Conservation (phyloP, 2,329 filamentous ascomycete genomes). For the Colletotrichum tamarilloi region DNA sequence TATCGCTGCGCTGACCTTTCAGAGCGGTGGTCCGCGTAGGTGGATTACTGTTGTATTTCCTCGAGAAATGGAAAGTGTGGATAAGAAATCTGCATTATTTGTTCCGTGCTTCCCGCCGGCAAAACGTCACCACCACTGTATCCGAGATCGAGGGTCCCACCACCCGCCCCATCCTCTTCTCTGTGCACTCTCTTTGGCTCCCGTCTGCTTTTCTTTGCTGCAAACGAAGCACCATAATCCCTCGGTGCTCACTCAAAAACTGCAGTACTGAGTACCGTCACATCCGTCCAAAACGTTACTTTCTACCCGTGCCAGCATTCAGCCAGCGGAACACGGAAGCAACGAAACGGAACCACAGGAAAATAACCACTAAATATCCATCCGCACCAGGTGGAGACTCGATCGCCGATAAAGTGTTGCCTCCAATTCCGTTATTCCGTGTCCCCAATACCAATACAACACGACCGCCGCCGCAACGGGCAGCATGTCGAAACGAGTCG, state of each 20-base stretch:
- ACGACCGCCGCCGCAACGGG: background rate
- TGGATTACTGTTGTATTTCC: background rate
- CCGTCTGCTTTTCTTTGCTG: background rate
- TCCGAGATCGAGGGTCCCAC: conserved; percentile 15
- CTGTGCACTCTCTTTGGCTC: background rate
- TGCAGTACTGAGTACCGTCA: background rate
- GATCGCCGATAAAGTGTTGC: conserved; percentile 21
- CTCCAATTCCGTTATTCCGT: background rate
- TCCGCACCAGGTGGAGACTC: background rate
- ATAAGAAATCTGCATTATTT: background rate
- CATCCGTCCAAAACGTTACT: background rate
- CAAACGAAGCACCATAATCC: background rate
- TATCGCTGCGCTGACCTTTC: background rate
- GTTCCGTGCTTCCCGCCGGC: conserved; percentile 23
- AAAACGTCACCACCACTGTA: conserved; percentile 33
- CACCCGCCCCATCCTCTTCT: background rate
- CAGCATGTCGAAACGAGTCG: background rate
- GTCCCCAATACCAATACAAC: background rate
- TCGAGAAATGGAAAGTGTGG: background rate
- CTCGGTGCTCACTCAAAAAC: background rate
- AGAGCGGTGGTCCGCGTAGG: background rate
- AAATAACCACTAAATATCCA: background rate
- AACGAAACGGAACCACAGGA: background rate
- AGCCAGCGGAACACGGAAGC: background rate
- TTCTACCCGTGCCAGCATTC: background rate